These are phyloP conservation scores for Phytopythium kandeliae DNA, from an alignment of 352 stramenopile species.

Conservation along the genomic window DNA sequence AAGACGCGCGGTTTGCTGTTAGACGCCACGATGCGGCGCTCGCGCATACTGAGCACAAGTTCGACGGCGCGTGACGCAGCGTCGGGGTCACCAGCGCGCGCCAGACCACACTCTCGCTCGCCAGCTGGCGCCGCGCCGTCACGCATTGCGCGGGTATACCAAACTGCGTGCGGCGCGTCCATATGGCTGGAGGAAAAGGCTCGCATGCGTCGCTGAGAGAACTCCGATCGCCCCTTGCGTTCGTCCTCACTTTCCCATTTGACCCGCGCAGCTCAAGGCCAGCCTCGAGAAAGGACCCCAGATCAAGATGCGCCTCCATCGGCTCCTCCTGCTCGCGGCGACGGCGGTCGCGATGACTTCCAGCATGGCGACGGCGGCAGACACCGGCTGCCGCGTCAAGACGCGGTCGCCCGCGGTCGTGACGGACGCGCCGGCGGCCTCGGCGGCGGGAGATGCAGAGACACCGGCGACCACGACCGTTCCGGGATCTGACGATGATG, in stretches of 20 bases:
- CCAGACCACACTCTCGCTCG: too few relatives aligned
- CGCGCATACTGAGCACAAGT: neutral
- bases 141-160: too few relatives aligned
- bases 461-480: neutral
- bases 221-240: too few relatives aligned
- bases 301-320: conserved; percentile 1
- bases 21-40: neutral
- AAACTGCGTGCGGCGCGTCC: neutral
- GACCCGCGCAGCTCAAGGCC: neutral
- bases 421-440: neutral
- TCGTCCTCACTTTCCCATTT: conserved; percentile 4
- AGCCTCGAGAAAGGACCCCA: neutral
- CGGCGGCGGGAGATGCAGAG: neutral
- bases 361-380: neutral
- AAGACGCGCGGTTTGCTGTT: conserved; percentile 2
- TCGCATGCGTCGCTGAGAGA: too few relatives aligned
- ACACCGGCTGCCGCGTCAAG: conserved; percentile 4
- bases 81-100: too few relatives aligned
- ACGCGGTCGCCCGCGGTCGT: neutral
- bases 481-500: neutral
- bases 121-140: too few relatives aligned
- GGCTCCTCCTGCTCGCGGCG: neutral
- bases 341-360: neutral
- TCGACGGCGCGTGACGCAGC: too few relatives aligned
- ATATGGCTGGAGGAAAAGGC: too few relatives aligned